These are phyloP conservation scores for Yamadazyma akitaensis DNA, from an alignment of 805 yeast genomes.

Conservation along the genomic window DNA sequence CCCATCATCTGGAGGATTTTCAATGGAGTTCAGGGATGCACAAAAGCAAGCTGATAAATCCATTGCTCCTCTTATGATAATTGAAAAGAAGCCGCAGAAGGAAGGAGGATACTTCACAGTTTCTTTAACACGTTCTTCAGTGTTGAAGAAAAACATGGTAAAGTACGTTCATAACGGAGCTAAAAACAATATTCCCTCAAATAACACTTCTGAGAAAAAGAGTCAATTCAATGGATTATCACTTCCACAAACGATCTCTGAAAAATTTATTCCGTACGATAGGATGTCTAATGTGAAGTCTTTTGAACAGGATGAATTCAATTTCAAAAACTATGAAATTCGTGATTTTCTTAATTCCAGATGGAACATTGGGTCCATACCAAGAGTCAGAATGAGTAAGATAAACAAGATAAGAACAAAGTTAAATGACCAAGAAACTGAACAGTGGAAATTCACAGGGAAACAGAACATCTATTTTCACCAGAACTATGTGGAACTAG, in stretches of 20 bases:
- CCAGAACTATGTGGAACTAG: slow-evolving; percentile 24
- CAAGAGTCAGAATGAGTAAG: slow-evolving; percentile 33
- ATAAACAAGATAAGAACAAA: slow-evolving; percentile 20
- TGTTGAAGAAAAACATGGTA: slow-evolving; percentile 10
- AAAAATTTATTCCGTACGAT: slow-evolving; percentile 21
- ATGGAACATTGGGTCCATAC: slow-evolving; percentile 47
- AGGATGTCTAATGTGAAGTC: slow-evolving; percentile 10
- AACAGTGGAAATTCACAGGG: slow-evolving; percentile 27
- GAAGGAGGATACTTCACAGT: slow-evolving; percentile 30
- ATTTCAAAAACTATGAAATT: slow-evolving; percentile 26
- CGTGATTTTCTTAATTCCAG: slow-evolving; percentile 21
- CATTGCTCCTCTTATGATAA: slow-evolving; percentile 25
- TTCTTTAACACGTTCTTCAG: slow-evolving; percentile 19
- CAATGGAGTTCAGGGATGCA: slow-evolving; percentile 24
- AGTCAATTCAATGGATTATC: slow-evolving; percentile 22
- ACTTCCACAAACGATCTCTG: slow-evolving; percentile 22
- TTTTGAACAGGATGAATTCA: slow-evolving; percentile 8
- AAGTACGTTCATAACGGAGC: slow-evolving; percentile 4
- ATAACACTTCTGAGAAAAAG: slow-evolving; percentile 3
- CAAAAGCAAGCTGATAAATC: slow-evolving; percentile 14
- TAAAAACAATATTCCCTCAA: neutral
- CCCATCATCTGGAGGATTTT: slow-evolving; percentile 20
- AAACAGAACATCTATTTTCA: slow-evolving; percentile 37
- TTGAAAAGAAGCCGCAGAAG: slow-evolving; percentile 21
- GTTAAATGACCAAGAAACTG: slow-evolving; percentile 14